Base-by-base conservation (phyloP, 768 basidiomycete genomes). In the Plicaturopsis crispa region DNA sequence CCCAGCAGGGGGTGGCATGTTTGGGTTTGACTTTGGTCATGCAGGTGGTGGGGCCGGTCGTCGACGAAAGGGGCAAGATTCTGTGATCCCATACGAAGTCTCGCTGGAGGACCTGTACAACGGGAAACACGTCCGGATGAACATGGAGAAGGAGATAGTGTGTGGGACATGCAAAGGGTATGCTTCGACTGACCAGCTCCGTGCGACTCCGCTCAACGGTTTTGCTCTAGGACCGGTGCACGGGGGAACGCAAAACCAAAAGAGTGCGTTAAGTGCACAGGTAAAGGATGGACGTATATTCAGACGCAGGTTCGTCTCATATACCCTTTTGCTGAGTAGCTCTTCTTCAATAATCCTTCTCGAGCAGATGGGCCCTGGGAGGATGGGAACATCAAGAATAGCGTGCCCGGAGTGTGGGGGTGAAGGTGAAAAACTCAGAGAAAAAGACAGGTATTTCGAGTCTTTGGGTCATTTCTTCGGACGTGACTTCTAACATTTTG, bases 41-140 rank as follows among this genome's bases (percentile, higher is more conserved):
- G 57, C 57, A 11, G 54, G 53, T 21, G 48, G 61, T 26, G 63
- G 66, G 13, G 52, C 59, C 36, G 61, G 66, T 43, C 62, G 69
- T 46, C 62, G 73, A 46, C 65, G 65, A 11, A 79, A 75, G 49
- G 83, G 83, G 12, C 70, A 84, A 48, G 80, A 92, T 54, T 75
- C 81, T 16, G 66, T 80, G 33, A 78, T 90, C 46, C 75, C 80
- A 3, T 84, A 93, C 55, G 72, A 87, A 28, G 86, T 94, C 38
- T 83, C 86, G 4, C 69, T 98, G 21, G 93, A 96, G 60, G 93
- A 98, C 56, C 65, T 93, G 16, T 97, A 90, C 61, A 86, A 84
- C 40, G 94, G 93, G 21, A 93, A 92, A 60, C 74, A 72, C 7
- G 81, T 92, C 40, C 86, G 81, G 54, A 78, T 97, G 67, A 86